Percentiles rank a stretch among this genome's conserved stretches.
Conservation (phyloP, 495 filamentous ascomycete species). For the Sordaria brevicollis region DNA sequence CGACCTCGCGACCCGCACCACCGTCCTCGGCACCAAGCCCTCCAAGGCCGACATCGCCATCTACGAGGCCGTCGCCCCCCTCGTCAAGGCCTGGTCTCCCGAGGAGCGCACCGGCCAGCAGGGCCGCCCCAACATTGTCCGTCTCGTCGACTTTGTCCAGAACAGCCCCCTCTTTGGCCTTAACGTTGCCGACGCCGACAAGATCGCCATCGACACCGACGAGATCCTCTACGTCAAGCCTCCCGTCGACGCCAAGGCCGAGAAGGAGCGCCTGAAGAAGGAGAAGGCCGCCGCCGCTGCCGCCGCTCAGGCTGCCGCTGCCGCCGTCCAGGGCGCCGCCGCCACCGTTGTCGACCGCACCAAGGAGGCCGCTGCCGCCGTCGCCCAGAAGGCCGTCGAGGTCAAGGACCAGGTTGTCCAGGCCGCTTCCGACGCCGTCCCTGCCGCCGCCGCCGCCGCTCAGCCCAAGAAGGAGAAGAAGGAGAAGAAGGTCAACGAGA, state of each 20-base stretch:
- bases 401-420: slow-evolving; percentile 22
- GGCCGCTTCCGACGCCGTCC: slow-evolving; percentile 11
- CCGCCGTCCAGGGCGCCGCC: slow-evolving; percentile 28
- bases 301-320: slow-evolving; percentile 12
- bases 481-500: slow-evolving; percentile 80
- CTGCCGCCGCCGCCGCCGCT: slow-evolving; percentile 28
- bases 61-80: slow-evolving; percentile 69
- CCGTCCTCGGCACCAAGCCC: slow-evolving; percentile 80
- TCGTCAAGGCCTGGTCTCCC: slow-evolving; percentile 68
- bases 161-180: slow-evolving; percentile 72
- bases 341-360: slow-evolving; percentile 40
- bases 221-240: slow-evolving; percentile 76
- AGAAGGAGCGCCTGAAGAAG: slow-evolving; percentile 83
- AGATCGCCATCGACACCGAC: slow-evolving; percentile 66
- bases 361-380: slow-evolving; percentile 35
- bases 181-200: slow-evolving; percentile 60
- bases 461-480: slow-evolving; percentile 33
- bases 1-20: slow-evolving; percentile 80
- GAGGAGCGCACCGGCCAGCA: slow-evolving; percentile 87
- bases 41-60: slow-evolving; percentile 81
- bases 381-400: slow-evolving; percentile 38
- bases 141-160: slow-evolving; percentile 89
- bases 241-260: slow-evolving; percentile 71
- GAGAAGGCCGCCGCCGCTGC: slow-evolving; percentile 62
- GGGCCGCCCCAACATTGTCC: slow-evolving; percentile 84